Evolutionary conservation across 23 red algal genomes (phyloP).

Genomic region (Cyanidioschyzon merolae): DNA sequence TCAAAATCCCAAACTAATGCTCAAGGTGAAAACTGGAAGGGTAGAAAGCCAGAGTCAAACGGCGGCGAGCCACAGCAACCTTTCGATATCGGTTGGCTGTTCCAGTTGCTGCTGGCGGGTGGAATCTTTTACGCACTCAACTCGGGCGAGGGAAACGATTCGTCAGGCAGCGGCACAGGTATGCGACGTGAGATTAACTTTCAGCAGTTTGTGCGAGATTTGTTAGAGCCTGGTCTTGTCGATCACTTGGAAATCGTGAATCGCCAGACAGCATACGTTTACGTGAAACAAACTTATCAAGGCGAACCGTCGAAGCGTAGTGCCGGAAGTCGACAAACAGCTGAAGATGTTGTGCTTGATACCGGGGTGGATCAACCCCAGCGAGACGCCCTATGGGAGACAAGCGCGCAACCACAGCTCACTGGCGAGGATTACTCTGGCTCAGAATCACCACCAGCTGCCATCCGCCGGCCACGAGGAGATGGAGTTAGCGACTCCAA

Average conservation of each 20-base stretch:
- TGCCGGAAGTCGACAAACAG: neutral
- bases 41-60: neutral
- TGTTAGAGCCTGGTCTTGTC: conserved; percentile 65
- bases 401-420: neutral
- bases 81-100: neutral
- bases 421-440: neutral
- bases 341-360: no score
- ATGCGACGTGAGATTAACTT: conserved; percentile 68
- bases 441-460: neutral
- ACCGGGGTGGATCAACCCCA: neutral
- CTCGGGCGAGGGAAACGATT: neutral
- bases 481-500: neutral
- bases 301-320: neutral
- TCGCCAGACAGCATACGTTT: conserved; percentile 56
- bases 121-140: conserved; percentile 6
- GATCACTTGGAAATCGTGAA: conserved; percentile 92
- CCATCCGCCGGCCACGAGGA: neutral
- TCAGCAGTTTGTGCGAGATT: conserved; percentile 77
- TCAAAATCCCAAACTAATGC: no score
- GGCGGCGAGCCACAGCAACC: neutral
- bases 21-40: neutral
- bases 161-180: neutral
- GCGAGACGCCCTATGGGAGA: neutral
- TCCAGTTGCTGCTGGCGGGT: neutral
- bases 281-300: conserved; percentile 17